Evolutionary conservation across 2,329 filamentous ascomycete species (phyloP).

Genomic region (Fusarium falciforme): DNA sequence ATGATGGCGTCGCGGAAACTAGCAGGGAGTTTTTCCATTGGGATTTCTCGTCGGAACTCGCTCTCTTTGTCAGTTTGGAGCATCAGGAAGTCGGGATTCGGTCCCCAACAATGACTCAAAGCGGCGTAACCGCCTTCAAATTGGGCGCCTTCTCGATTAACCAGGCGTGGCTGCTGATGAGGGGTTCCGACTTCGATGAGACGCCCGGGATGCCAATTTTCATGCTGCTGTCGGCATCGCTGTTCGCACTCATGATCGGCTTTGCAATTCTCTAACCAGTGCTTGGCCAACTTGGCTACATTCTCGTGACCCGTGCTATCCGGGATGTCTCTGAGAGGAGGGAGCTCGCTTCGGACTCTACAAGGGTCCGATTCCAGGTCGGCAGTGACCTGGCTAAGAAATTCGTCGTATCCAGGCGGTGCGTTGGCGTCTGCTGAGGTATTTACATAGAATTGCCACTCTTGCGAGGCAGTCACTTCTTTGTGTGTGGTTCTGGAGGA

Average conservation of each 20-base stretch:
- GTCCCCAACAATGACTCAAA: slow-evolving; percentile 13
- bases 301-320: slow-evolving; percentile 2
- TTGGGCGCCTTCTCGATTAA: not conserved
- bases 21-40: not conserved
- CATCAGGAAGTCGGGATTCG: not conserved
- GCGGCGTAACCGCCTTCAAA: not conserved
- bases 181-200: not conserved
- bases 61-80: not conserved
- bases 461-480: not conserved
- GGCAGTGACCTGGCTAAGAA: not conserved
- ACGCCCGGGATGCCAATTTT: slow-evolving; percentile 2
- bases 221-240: not conserved
- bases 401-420: slow-evolving; percentile 2
- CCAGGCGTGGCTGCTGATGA: not conserved
- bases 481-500: not conserved
- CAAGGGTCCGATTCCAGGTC: not conserved
- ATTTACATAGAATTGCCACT: not conserved
- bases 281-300: not conserved
- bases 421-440: not conserved
- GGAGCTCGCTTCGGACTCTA: not conserved
- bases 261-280: slow-evolving; percentile 2
- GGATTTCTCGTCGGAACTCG: not conserved
- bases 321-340: not conserved
- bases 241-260: not conserved
- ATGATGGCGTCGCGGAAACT: slow-evolving; percentile 6